phyloP scores from a whole-genome alignment of 116 monocot genomes.

The Iris pallida region DNA sequence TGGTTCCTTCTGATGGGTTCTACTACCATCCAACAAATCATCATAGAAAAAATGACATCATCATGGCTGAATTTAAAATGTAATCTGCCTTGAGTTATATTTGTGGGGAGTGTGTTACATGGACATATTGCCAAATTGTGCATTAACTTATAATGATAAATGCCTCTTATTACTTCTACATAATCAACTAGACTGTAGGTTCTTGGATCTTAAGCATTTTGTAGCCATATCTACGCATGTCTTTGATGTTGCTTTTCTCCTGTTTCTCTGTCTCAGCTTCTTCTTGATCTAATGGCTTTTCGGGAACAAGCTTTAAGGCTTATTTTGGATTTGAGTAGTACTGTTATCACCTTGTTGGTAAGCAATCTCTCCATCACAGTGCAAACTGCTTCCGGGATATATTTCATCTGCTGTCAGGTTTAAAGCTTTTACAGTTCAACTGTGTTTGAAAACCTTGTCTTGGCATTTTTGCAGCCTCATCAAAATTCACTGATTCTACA shows the following conservation, averaged over 20 bases:
- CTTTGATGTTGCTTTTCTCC: constrained; percentile 2
- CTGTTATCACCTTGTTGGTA: constrained; percentile 94
- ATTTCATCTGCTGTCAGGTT: not conserved
- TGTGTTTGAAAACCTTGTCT: not conserved
- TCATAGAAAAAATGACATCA: too few species aligned
- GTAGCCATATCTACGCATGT: too few species aligned
- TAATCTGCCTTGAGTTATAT: too few species aligned
- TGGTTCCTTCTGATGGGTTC: too few species aligned
- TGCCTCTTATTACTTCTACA: too few species aligned
- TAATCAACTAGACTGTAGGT: too few species aligned
- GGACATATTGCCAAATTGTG: too few species aligned
- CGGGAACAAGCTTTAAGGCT: constrained; percentile 92
- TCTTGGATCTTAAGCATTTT: too few species aligned
- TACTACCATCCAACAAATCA: too few species aligned
- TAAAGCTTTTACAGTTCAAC: constrained; percentile 1
- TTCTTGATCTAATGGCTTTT: constrained; percentile 98
- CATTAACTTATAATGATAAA: too few species aligned
- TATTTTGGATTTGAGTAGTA: constrained; percentile 94
- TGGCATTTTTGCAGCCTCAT: constrained; percentile 72
- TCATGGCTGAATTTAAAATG: too few species aligned
- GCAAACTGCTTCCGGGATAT: not conserved
- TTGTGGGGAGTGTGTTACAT: too few species aligned
- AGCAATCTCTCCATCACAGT: constrained; percentile 8
- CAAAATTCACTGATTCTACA: constrained; percentile 94
- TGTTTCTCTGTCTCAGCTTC: constrained; percentile 39